Evolutionary conservation across 768 basidiomycete genomes (phyloP).

Genomic region (Boletus subcaerulescens): DNA sequence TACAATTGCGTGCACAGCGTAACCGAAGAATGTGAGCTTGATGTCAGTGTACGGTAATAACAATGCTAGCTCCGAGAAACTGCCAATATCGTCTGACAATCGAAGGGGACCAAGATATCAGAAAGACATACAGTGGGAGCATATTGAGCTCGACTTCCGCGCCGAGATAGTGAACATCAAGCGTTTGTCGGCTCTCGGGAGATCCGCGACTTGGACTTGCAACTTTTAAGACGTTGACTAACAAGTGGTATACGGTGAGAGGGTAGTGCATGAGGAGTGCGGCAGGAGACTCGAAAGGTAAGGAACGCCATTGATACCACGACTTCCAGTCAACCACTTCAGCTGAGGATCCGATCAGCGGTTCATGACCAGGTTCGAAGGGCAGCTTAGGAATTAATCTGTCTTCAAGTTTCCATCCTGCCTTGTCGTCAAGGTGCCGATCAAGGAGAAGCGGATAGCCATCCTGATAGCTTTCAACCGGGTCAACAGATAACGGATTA

Average conservation of each 20-base stretch:
- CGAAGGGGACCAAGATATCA: not conserved
- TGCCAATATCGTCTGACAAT: conserved; percentile 11
- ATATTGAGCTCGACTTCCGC: conserved; percentile 40
- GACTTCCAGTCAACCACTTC: conserved; percentile 40
- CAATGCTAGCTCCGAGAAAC: conserved; percentile 46
- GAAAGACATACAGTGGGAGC: conserved; percentile 37
- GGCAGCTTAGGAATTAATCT: conserved; percentile 34
- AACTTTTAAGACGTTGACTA: conserved; percentile 34
- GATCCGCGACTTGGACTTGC: conserved; percentile 23
- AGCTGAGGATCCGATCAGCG: conserved; percentile 22
- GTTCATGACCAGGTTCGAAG: conserved; percentile 29
- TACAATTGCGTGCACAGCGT: conserved; percentile 29
- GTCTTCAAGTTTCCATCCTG: conserved; percentile 37
- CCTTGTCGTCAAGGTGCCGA: conserved; percentile 30
- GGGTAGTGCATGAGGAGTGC: conserved; percentile 45
- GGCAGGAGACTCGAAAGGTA: conserved; percentile 42
- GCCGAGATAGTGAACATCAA: conserved; percentile 38
- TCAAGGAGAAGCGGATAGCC: conserved; percentile 34
- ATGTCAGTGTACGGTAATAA: conserved; percentile 45
- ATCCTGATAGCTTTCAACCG: conserved; percentile 27
- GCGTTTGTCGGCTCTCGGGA: conserved; percentile 21
- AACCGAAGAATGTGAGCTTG: conserved; percentile 41
- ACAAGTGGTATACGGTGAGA: conserved; percentile 38
- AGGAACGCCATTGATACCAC: conserved; percentile 45
- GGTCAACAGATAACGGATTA: conserved; percentile 4